A percentile compares a stretch with the other conserved stretches of the same genome.
Conservation (phyloP, 164 flowering plant species). For the Berberis thunbergii region DNA sequence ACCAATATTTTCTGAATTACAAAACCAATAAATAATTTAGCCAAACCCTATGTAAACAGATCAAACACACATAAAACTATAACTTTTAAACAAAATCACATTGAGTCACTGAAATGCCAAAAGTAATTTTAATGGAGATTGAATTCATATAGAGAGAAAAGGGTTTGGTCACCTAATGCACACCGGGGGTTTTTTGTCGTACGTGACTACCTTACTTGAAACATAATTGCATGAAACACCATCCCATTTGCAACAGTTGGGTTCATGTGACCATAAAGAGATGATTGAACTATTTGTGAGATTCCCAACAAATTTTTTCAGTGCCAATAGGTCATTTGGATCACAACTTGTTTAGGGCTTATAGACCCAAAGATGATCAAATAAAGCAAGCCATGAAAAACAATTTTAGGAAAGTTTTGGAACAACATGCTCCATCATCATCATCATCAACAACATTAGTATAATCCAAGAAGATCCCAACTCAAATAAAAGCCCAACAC, state of each 20-base stretch:
- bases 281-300: constrained; percentile 41
- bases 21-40: too few relatives aligned
- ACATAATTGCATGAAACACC: constrained; percentile 50
- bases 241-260: constrained; percentile 70
- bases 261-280: constrained; percentile 33
- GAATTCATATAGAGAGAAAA: too few relatives aligned
- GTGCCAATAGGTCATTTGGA: constrained; percentile 41
- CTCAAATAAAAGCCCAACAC: constrained; percentile 16
- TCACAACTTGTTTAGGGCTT: constrained; percentile 30
- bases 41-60: too few relatives aligned
- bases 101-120: too few relatives aligned
- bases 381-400: constrained; percentile 29
- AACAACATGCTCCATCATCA: background rate
- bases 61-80: too few relatives aligned
- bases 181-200: too few relatives aligned
- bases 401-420: constrained; percentile 34
- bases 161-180: too few relatives aligned
- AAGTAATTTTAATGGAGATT: too few relatives aligned
- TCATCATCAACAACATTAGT: constrained; percentile 18
- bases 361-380: constrained; percentile 24
- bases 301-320: constrained; percentile 51
- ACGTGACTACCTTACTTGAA: constrained; percentile 32
- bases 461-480: constrained; percentile 5
- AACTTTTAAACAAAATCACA: too few relatives aligned
- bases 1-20: too few relatives aligned